Evolutionary conservation across 768 basidiomycete genomes (phyloP), one percentile per base, ranked within the genome.

Genomic region (Infundibulicybe gibba): DNA sequence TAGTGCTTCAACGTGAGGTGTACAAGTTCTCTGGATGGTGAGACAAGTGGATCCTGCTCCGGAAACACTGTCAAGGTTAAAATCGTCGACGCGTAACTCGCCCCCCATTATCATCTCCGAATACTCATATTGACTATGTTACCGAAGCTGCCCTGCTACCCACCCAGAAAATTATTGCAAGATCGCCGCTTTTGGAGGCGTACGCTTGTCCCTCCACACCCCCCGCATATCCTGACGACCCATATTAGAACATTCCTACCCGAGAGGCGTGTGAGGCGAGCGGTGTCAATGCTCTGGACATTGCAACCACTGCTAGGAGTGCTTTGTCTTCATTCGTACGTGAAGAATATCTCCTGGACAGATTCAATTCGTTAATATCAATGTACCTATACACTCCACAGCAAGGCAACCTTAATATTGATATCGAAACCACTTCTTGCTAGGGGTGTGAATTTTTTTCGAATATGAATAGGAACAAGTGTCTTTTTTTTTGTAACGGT

Each of bases 81-180:
- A 49, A 62, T 65, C 31, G 55, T 66, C 40, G 65, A 66, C 37
- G 63, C 62, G 62, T 56, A 25, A 8, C 4, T 25, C 8, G 8
- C 25, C 3, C 25, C 25, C 25, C 25, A 25, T n/a, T n/a, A n/a
- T 25, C 25, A 8, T 25, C 25, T 25, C 4, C 25, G 25, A 25
- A 8, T n/a, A n/a, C n/a, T 25, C 25, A 8, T 25, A 25, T 25
- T 25, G 4, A 25, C 25, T 25, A 8, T 25, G 25, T 25, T 25
- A 8, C 25, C 25, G 8, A 39, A 61, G 58, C 21, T 67, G 65
- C 42, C 65, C 65, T 9, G 59, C 61, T 5, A 64, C 62, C n/a
- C 65, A 67, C 44, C 62, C 61, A n/a, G 62, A 52, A 32, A 67
- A 67, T 50, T 67, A 58, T 51, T 65, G 65, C 61, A 64, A 67